Percentiles rank a stretch among this genome's conserved stretches.
Evolutionary conservation across 129 eudicot genomes (phyloP).

Genomic region (Dittrichia graveolens): DNA sequence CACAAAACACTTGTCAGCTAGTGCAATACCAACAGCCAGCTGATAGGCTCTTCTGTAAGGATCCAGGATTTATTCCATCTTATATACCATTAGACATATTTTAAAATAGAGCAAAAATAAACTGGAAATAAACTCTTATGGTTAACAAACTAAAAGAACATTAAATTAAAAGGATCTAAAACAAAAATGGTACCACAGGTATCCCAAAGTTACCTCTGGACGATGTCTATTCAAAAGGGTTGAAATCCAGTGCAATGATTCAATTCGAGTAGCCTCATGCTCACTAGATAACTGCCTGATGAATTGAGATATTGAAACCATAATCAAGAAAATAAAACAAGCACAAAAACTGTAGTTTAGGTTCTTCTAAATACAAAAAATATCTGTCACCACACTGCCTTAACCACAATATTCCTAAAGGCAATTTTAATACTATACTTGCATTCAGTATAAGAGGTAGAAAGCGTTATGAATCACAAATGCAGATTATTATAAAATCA

Average conservation of each 20-base stretch:
- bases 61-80: slow-evolving; percentile 21
- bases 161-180: not conserved
- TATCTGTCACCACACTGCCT: slow-evolving; percentile 4
- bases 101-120: slow-evolving; percentile 7
- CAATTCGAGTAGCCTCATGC: slow-evolving; percentile 97
- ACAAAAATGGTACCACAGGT: not conserved
- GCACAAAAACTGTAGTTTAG: slow-evolving; percentile 6
- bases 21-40: not conserved
- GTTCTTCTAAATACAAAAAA: slow-evolving; percentile 1
- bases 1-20: not conserved
- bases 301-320: slow-evolving; percentile 19
- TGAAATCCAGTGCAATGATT: slow-evolving; percentile 94
- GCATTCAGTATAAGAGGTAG: not conserved
- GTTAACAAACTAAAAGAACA: slow-evolving; percentile 1
- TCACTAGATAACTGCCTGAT: slow-evolving; percentile 87
- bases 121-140: slow-evolving; percentile 7
- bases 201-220: slow-evolving; percentile 53
- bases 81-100: too few relatives aligned
- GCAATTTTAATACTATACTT: not conserved
- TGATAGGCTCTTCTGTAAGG: too few relatives aligned
- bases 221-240: slow-evolving; percentile 85
- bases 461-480: not conserved
- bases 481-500: slow-evolving; percentile 7
- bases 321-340: slow-evolving; percentile 30
- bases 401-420: not conserved